phyloP scores from a whole-genome alignment of 345 rosid genomes.

The Pugionium dolabratum region DNA sequence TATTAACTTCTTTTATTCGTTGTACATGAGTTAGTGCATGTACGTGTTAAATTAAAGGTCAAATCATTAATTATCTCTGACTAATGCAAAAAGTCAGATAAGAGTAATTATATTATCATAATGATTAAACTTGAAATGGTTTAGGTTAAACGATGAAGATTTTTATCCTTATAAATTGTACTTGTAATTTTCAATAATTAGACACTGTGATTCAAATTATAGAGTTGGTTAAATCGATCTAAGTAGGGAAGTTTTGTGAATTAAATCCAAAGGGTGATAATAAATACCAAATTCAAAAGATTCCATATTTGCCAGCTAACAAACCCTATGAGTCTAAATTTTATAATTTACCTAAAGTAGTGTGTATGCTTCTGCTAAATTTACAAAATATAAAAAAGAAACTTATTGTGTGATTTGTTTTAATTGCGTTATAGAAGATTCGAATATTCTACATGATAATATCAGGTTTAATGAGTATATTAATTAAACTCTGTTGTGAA shows the following conservation, averaged over 20 bases:
- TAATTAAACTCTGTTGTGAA: constrained; percentile 25
- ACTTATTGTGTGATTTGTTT: not conserved
- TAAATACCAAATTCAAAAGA: constrained; percentile 29
- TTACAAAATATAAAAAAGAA: not conserved
- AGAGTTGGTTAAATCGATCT: constrained; percentile 5
- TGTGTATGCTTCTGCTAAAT: constrained; percentile 1
- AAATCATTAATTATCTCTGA: constrained; percentile 27
- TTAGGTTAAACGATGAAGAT: not conserved
- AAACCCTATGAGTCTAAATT: constrained; percentile 22
- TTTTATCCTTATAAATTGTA: not conserved
- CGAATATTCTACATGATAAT: not conserved
- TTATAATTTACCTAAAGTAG: not conserved
- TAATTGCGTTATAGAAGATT: constrained; percentile 8
- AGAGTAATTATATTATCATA: not conserved
- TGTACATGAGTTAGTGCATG: constrained; percentile 38
- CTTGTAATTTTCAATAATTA: constrained; percentile 1
- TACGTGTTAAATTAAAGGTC: constrained; percentile 21
- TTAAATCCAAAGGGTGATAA: constrained; percentile 17
- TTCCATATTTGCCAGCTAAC: constrained; percentile 32
- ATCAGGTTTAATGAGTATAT: constrained; percentile 23
- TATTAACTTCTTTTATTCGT: not conserved
- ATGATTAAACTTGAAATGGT: constrained; percentile 10
- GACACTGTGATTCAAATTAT: not conserved
- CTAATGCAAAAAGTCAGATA: constrained; percentile 35
- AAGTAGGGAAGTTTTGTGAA: not conserved